Conservation (phyloP, 306 rosid genomes). For the Quercus aquifolioides region DNA sequence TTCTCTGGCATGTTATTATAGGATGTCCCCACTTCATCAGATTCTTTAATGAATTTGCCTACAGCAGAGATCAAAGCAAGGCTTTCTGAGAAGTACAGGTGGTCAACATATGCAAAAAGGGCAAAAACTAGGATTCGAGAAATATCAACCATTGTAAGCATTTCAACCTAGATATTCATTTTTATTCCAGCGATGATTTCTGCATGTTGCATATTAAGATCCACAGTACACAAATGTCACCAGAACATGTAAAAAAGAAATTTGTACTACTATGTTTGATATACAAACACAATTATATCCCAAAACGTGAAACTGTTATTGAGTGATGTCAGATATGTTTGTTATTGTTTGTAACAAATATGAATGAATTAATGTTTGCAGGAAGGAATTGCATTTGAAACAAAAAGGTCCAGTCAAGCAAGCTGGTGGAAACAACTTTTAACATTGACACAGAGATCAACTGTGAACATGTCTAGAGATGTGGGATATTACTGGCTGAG, state of each 20-base stretch:
- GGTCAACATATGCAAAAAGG: conserved; percentile 56
- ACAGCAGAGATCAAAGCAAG: conserved; percentile 75
- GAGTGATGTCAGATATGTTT: not conserved
- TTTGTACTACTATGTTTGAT: not conserved
- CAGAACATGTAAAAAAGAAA: not conserved
- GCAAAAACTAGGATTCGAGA: conserved; percentile 61
- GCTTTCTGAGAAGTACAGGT: conserved; percentile 72
- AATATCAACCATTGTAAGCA: conserved; percentile 61
- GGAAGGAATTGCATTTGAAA: conserved; percentile 52
- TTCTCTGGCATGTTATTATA: conserved; percentile 19
- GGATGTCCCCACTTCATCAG: conserved; percentile 74
- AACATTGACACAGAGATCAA: conserved; percentile 74
- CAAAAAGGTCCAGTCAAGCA: conserved; percentile 60
- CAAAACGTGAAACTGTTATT: not conserved
- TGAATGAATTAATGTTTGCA: conserved; percentile 25
- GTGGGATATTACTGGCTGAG: conserved; percentile 98
- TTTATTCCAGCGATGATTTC: not conserved
- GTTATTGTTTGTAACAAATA: not conserved
- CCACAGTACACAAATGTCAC: not conserved
- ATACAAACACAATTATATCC: not conserved
- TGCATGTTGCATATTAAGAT: not conserved
- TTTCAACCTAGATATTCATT: conserved; percentile 1
- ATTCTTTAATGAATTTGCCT: conserved; percentile 75
- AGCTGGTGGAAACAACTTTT: conserved; percentile 83
- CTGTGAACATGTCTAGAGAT: conserved; percentile 89